Evolutionary conservation across 352 stramenopile species (phyloP), one percentile per base, ranked within the genome.

Genomic region (Pythium phragmiticola): DNA sequence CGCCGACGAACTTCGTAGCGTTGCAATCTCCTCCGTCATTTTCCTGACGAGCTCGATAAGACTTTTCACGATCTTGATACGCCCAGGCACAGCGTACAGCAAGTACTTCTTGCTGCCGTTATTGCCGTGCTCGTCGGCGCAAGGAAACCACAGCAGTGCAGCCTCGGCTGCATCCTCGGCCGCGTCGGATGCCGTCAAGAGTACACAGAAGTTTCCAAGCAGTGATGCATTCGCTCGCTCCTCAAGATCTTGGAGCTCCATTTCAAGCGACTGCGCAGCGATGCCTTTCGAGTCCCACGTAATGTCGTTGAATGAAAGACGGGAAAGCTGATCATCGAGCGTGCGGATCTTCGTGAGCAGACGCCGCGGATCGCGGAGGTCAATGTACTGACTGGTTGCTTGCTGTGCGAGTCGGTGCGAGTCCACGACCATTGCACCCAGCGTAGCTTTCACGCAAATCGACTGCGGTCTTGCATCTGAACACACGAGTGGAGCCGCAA

Each of bases 1-100:
- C 6, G 73, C 68, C n/a, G 55, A 68, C 8, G 17, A 36, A 2
- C 55, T 57, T 26, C 48, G 51, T 16, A 82, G 47, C 5, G 59
- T 36, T 19, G 69, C 60, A 3, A 87, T 54, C 34, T 92, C 79
- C 1, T 88, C 76, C n/a, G 68, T 54, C 61, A 90, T 55, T 19
- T 79, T 89, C 55, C 71, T 78, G 9, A 82, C 39, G 21, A 92
- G 49, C 33, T 85, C 78, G 0, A 46, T 23, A 3, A 82, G 23
- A n/a, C 21, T 83, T 54, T 82, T 87, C 8, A 89, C 73, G 37
- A 90, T 69, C 56, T 92, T 92, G 19, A 90, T 73, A 16, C 79
- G 71, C 3, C 81, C 83, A 34, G 83, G 83, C 42, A 73, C 87
- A 0, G 84, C 68, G 26, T 89, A 92, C 13, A 92, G 26, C 39